Conservation (phyloP, 371 early-diverging fungal species). For the Mortierella sp. region DNA sequence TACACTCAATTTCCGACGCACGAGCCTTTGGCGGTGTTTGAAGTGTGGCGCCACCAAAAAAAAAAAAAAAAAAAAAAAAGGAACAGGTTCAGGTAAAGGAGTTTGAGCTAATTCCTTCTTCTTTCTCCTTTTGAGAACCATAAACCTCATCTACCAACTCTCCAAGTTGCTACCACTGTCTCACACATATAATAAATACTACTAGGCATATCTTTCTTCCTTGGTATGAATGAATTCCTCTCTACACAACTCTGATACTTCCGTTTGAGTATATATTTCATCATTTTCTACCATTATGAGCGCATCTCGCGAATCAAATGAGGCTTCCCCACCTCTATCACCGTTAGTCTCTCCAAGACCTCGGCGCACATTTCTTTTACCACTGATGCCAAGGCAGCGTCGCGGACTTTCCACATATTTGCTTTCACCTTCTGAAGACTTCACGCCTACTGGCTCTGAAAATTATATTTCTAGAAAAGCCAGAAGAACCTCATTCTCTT, state of each 20-base stretch:
- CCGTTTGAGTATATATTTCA: background rate
- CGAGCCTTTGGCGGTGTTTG: conserved; percentile 10
- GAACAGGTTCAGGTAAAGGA: too few relatives aligned
- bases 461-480: conserved; percentile 3
- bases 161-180: too few relatives aligned
- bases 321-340: background rate
- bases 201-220: too few relatives aligned
- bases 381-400: background rate
- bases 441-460: background rate
- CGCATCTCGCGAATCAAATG: background rate
- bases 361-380: background rate
- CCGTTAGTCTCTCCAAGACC: background rate
- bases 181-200: background rate
- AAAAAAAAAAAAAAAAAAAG: conserved; percentile 9
- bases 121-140: background rate
- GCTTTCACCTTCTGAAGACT: background rate
- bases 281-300: background rate
- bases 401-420: background rate
- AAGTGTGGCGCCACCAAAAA: conserved; percentile 8
- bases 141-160: background rate
- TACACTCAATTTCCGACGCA: too few relatives aligned
- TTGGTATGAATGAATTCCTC: too few relatives aligned
- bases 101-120: background rate
- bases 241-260: too few relatives aligned
- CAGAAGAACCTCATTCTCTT: background rate